phyloP scores from a whole-genome alignment of 257 asterid species.

The Solanum chiquidenum region DNA sequence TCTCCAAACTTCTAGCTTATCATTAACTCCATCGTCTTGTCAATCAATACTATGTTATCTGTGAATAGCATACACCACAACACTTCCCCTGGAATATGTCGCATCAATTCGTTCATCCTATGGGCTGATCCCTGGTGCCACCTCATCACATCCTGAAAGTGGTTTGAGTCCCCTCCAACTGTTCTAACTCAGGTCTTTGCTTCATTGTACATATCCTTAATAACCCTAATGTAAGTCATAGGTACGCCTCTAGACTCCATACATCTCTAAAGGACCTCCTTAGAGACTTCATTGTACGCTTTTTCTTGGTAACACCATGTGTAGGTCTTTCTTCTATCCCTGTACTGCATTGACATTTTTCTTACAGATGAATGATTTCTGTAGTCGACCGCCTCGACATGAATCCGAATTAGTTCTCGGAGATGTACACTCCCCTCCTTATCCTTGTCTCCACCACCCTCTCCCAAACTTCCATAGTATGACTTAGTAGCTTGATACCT shows the following conservation, averaged over 20 bases:
- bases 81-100: background rate
- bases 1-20: background rate
- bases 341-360: background rate
- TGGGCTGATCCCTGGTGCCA: background rate
- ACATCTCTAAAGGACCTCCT: background rate
- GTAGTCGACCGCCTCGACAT: background rate
- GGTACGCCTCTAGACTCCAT: background rate
- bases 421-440: background rate
- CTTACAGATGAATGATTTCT: background rate
- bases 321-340: background rate
- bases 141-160: background rate
- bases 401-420: background rate
- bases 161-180: background rate
- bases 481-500: background rate
- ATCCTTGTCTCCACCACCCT: background rate
- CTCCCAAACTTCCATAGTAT: background rate
- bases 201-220: background rate
- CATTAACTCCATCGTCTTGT: background rate
- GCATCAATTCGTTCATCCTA: background rate
- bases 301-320: background rate
- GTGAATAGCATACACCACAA: background rate
- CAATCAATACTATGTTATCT: background rate
- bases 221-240: background rate
- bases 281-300: background rate
- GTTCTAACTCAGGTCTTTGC: background rate